Conservation (phyloP, 257 asterid species). For the Fraxinus excelsior region DNA sequence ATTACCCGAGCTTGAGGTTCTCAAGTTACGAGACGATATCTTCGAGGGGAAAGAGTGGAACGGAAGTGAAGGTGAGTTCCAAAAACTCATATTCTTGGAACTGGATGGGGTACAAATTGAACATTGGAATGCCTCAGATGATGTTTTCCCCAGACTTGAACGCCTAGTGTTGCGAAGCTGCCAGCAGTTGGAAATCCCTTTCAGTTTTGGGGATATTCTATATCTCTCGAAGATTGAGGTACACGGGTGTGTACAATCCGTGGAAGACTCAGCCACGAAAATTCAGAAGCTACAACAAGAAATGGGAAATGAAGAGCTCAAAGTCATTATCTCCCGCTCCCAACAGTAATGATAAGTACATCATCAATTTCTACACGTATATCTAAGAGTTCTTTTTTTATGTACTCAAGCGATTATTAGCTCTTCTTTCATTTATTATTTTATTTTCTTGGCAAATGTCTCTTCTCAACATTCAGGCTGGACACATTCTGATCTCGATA, state of each 20-base stretch:
- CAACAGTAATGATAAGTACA: no score
- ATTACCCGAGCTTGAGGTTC: conserved; percentile 22
- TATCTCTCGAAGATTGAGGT: conserved; percentile 29
- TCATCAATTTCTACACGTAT: no score
- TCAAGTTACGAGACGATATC: conserved; percentile 11
- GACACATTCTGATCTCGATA: no score
- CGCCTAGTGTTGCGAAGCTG: conserved; percentile 20
- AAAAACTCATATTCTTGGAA: conserved; percentile 24
- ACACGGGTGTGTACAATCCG: background rate
- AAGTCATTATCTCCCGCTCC: conserved; percentile 6
- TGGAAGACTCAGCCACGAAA: conserved; percentile 3
- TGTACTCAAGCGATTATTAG: no score
- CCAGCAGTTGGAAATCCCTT: background rate
- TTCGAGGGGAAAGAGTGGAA: conserved; percentile 9
- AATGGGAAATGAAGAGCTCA: conserved; percentile 14
- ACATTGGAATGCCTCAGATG: conserved; percentile 11
- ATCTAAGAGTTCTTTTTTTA: no score
- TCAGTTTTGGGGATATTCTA: conserved; percentile 8
- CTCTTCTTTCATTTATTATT: no score
- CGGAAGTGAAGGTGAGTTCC: conserved; percentile 20
- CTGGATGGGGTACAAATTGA: background rate
- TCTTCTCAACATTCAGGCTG: no score
- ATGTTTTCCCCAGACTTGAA: conserved; percentile 25
- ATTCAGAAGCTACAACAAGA: conserved; percentile 18
- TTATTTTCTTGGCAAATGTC: no score